Base-by-base conservation (phyloP, 192 early-diverging fungal species). In the Podila epigama region DNA sequence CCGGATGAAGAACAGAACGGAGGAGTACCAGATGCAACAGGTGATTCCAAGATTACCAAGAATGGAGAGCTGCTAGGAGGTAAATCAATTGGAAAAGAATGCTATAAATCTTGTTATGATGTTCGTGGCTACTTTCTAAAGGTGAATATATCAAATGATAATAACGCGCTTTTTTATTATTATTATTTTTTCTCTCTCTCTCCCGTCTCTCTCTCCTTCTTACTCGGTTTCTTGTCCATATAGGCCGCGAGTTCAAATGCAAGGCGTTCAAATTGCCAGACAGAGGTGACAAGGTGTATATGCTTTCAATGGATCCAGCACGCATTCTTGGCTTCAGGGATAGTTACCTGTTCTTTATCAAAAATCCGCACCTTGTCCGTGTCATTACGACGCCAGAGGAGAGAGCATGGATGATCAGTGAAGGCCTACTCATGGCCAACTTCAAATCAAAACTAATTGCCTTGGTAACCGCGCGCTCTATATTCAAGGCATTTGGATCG, bases 281-380 rank as follows among this genome's bases (percentile, higher is more conserved):
- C 35, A 86, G 96, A 54, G 93, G 91, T 80, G 85, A 84, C 57
- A 86, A 86, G 16, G 81, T 86, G 56, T 94, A 92, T 58, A 91
- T 96, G 89, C 85, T 96, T 51, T 91, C 95, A 10, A 93, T 96
- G 86, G 97, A 98, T 63, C 92, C 92, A 34, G 89, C 94, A 20
- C 91, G 93, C 52, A 81, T 86, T 27, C 85, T 94, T 15, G 93
- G 93, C 15, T 94, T 91, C 64, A 89, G 97, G 27, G 97, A 98
- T 83, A 94, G 95, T 57, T 95, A 96, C 84, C 84, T 98, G 40
- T 92, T 98, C 70, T 97, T 97, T 80, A 83, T 92, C 60, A 88
- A 89, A 68, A 95, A 96, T 70, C 91, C 91, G 20, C 80, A 87
- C 16, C 80, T 98, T 66, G 82, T 84, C 10, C 88, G 94, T 29